Conservation (phyloP, 106 monocot species). For the Dendrobium catenatum region DNA sequence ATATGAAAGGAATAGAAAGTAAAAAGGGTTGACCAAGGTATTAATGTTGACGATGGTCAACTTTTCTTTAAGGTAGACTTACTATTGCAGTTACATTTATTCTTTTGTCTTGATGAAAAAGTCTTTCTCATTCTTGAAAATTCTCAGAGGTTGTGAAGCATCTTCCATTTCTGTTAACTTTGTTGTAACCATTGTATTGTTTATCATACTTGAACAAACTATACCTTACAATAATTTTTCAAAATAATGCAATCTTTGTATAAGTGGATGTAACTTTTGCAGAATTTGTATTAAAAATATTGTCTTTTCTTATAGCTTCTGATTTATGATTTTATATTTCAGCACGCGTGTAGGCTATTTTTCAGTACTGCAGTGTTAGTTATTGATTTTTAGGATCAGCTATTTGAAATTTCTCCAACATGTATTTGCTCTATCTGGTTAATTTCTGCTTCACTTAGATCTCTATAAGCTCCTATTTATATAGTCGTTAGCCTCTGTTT, state of each 20-base stretch:
- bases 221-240: neutral
- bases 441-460: neutral
- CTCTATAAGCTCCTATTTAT: neutral
- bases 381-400: neutral
- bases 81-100: neutral
- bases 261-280: neutral
- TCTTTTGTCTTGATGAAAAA: neutral
- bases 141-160: neutral
- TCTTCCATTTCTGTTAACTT: neutral
- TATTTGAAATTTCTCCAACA: neutral
- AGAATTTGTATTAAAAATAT: neutral
- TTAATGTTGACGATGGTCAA: no score
- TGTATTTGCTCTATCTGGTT: neutral
- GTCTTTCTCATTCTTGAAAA: neutral
- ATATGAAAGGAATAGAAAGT: no score
- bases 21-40: no score
- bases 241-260: neutral
- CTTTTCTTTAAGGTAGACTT: neutral
- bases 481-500: neutral
- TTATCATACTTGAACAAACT: neutral
- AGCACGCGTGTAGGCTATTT: no score
- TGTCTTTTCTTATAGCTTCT: no score
- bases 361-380: no score
- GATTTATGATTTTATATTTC: no score
- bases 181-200: neutral